Evolutionary conservation across 2,329 filamentous ascomycete genomes (phyloP).

Genomic region (Akanthomyces dipterigenus): DNA sequence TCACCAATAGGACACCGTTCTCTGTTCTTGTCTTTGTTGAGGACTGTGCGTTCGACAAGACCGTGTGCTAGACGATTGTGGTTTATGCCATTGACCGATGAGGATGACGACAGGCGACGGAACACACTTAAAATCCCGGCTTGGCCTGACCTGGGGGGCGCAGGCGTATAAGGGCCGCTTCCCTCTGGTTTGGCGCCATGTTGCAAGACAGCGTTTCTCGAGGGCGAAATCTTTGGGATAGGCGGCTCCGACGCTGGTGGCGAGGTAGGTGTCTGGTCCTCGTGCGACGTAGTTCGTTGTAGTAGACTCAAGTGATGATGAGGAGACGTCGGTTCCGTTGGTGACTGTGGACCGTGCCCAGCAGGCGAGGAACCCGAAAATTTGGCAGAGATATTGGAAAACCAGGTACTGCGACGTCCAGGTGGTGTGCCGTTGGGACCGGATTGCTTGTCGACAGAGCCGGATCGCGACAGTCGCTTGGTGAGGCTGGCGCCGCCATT

Average conservation of each 20-base stretch:
- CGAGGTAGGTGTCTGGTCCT: slow-evolving; percentile 25
- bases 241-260: slow-evolving; percentile 31
- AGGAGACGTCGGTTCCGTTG: slow-evolving; percentile 15
- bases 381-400: slow-evolving; percentile 86
- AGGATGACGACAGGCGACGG: slow-evolving; percentile 70
- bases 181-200: slow-evolving; percentile 50
- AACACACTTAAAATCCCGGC: slow-evolving; percentile 76
- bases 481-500: slow-evolving; percentile 20
- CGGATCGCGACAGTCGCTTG: slow-evolving; percentile 26
- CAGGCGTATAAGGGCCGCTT: slow-evolving; percentile 63
- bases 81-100: slow-evolving; percentile 26
- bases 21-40: slow-evolving; percentile 79
- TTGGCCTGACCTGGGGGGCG: slow-evolving; percentile 61
- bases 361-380: slow-evolving; percentile 58
- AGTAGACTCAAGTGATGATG: slow-evolving; percentile 7
- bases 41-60: slow-evolving; percentile 68
- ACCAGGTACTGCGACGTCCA: slow-evolving; percentile 73
- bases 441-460: slow-evolving; percentile 28
- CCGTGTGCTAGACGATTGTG: slow-evolving; percentile 44
- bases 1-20: slow-evolving; percentile 75
- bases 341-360: slow-evolving; percentile 22
- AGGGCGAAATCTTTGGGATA: slow-evolving; percentile 42
- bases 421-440: slow-evolving; percentile 28
- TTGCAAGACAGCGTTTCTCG: slow-evolving; percentile 53
- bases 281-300: slow-evolving; percentile 23